phyloP scores from a whole-genome alignment of 345 rosid species.

The Ceriops zippeliana region DNA sequence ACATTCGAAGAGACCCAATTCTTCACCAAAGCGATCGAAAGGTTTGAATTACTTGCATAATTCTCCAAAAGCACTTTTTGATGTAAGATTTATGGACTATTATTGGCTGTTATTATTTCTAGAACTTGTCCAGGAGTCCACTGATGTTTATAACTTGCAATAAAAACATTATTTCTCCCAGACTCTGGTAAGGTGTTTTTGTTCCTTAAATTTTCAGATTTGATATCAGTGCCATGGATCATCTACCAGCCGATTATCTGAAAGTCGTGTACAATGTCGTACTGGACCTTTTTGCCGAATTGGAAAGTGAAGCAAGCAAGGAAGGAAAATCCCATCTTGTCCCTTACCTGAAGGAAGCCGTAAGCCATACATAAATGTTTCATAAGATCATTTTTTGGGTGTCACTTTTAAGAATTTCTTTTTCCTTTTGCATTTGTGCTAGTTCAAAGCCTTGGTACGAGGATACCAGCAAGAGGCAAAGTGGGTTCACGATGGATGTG shows the following conservation, averaged over 20 bases:
- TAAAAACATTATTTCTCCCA: too few species aligned
- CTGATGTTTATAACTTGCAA: too few species aligned
- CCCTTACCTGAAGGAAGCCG: constrained; percentile 1
- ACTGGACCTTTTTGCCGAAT: not conserved
- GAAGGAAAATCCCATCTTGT: not conserved
- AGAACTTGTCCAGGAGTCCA: too few species aligned
- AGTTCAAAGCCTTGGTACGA: constrained; percentile 5
- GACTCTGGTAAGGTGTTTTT: too few species aligned
- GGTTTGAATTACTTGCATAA: not conserved
- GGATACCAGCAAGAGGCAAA: not conserved
- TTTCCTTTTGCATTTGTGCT: not conserved
- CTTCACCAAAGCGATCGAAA: not conserved
- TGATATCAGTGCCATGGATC: not conserved
- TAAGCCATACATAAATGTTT: not conserved
- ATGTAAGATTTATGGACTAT: too few species aligned
- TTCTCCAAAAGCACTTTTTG: too few species aligned
- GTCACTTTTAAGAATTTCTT: not conserved
- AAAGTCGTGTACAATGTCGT: not conserved
- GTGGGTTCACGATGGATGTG: not conserved
- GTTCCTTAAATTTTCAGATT: not conserved
- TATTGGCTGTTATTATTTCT: too few species aligned
- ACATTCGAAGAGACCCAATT: not conserved
- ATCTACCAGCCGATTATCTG: constrained; percentile 1
- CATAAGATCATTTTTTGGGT: too few species aligned
- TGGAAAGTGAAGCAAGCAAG: not conserved